Evolutionary conservation across 176 grass and related monocot genomes (phyloP).

Genomic region (Ananas comosus): DNA sequence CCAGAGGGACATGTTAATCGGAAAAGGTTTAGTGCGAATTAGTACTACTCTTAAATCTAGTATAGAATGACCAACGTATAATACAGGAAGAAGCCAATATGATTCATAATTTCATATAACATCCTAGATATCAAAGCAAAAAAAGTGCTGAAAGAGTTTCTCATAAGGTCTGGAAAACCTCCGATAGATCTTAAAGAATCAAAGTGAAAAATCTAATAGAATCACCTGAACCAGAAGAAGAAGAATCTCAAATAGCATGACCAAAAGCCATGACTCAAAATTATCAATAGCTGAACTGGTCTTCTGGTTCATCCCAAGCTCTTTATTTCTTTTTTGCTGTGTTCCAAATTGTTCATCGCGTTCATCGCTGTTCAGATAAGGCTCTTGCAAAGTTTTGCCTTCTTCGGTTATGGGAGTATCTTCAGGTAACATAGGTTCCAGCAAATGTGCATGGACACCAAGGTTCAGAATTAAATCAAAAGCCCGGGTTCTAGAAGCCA

Average conservation of each 20-base stretch:
- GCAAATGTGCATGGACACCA: constrained; percentile 83
- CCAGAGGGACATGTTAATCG: background rate
- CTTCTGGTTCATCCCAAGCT: constrained; percentile 31
- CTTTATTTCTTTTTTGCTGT: constrained; percentile 31
- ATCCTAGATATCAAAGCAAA: no score
- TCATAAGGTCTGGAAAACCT: background rate
- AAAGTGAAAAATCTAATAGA: constrained; percentile 6
- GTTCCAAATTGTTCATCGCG: constrained; percentile 44
- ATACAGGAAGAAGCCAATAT: no score
- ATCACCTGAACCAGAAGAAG: constrained; percentile 87
- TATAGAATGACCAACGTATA: no score
- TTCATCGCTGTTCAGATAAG: constrained; percentile 56
- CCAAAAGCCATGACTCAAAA: constrained; percentile 93
- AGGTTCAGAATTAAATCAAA: constrained; percentile 97
- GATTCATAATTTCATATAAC: no score
- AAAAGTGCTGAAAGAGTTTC: background rate
- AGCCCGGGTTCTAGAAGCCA: constrained; percentile 72
- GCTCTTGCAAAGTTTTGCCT: constrained; percentile 39
- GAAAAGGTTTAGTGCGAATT: background rate
- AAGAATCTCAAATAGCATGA: constrained; percentile 88
- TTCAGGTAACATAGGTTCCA: constrained; percentile 88
- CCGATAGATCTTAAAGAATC: background rate
- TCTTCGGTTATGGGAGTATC: constrained; percentile 50
- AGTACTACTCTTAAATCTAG: background rate
- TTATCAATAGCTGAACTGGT: constrained; percentile 68